Evolutionary conservation across 2,329 filamentous ascomycete genomes (phyloP).

Genomic region (Apiospora hydei): DNA sequence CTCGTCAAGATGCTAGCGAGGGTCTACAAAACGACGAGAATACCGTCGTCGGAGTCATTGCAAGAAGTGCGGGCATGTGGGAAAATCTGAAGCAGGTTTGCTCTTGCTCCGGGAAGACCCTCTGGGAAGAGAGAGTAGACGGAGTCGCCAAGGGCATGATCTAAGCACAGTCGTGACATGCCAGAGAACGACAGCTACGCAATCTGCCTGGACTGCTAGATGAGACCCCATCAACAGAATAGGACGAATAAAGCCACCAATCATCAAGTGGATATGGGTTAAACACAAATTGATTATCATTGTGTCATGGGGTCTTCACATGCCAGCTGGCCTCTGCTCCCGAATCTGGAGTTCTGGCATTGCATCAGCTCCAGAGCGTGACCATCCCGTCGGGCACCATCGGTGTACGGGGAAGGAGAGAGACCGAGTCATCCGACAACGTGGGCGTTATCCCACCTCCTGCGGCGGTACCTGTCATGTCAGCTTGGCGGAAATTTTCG

Average conservation of each 20-base stretch:
- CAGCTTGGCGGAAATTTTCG: constrained; percentile 18
- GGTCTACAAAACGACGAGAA: constrained; percentile 77
- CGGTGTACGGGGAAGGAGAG: constrained; percentile 2
- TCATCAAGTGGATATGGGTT: background rate
- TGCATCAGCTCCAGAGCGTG: background rate
- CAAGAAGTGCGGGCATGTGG: constrained; percentile 96
- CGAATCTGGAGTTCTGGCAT: background rate
- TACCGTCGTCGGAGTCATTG: constrained; percentile 92
- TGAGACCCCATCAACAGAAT: background rate
- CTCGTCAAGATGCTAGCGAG: constrained; percentile 67
- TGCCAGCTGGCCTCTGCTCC: background rate
- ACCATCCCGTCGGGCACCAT: constrained; percentile 9
- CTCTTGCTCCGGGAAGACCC: constrained; percentile 95
- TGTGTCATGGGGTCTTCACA: background rate
- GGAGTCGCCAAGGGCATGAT: constrained; percentile 91
- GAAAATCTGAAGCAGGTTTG: constrained; percentile 99
- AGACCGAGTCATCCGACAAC: constrained; percentile 17
- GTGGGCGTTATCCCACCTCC: background rate
- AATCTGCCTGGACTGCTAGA: background rate
- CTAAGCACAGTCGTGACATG: constrained; percentile 49
- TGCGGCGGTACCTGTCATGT: constrained; percentile 2
- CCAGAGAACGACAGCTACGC: background rate
- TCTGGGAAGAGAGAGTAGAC: constrained; percentile 96
- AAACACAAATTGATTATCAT: background rate
- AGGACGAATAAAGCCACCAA: background rate